Evolutionary conservation across 1,139 yeast genomes (phyloP), one percentile per base, ranked within the genome.

Genomic region (Starmera stellimalicola): DNA sequence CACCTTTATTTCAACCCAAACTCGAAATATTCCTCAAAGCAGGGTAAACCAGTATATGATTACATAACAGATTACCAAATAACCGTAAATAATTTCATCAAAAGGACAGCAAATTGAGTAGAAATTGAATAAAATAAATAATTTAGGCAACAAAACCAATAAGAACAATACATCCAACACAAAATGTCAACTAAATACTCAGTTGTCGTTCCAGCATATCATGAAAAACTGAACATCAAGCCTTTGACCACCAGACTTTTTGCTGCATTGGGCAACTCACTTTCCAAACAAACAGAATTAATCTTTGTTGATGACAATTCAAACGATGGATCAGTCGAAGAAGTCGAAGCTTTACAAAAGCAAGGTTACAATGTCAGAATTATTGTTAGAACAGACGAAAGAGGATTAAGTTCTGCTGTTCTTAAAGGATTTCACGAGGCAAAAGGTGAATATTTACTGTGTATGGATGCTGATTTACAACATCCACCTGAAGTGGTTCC

Each of bases 401-500:
- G 69, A 43, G 70, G 70, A 17, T 47, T 65, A 18, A 61, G 68
- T 18, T 60, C 68, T 29, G 70, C 70, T 16, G 70, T 65, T 12
- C 41, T 65, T 38, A 57, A 56, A 43, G 70, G 70, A 12, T 65
- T 65, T 47, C 42, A 52, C 30, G 68, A 62, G 34, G 61, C 67
- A 26, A 50, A 61, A 38, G 70, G 70, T 40, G 58, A 61, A 33
- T 62, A 63, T 41, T 40, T 65, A 36, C 52, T 65, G 28, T 65
- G 70, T 43, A 65, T 65, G 70, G 70, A 65, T 47, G 70, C 70
- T 16, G 70, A 65, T 47, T 52, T 65, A 34, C 70, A 65, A 48
- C 70, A 65, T 44, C 70, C 70, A 27, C 70, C 70, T 25, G 70
- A 65, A 46, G 53, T 58, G 33, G 68, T 63, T 11, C 70, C 70